Evolutionary conservation across 1,284 basidiomycete genomes (phyloP).

Genomic region (Pyrrhoderma noxium): DNA sequence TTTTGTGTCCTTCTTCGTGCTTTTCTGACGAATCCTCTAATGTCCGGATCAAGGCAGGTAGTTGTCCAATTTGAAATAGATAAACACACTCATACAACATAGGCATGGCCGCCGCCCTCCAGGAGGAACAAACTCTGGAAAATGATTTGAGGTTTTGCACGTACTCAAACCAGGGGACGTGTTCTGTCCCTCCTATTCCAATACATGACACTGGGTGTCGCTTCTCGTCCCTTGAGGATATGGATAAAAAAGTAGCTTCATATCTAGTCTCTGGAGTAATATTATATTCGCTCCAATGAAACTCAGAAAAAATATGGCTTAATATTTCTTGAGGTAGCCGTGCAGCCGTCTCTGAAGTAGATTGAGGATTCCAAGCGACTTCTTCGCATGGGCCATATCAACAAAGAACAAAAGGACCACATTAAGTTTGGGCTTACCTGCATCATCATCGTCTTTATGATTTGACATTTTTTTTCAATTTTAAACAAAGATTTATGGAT

Average conservation of each 20-base stretch:
- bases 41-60: slow-evolving; percentile 2
- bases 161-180: slow-evolving; percentile 9
- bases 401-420: too few species aligned
- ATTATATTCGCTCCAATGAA: slow-evolving; percentile 3
- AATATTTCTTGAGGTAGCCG: slow-evolving; percentile 11
- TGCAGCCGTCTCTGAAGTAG: too few species aligned
- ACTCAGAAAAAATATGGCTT: slow-evolving; percentile 5
- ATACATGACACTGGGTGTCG: too few species aligned
- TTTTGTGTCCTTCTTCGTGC: too few species aligned
- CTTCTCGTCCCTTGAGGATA: too few species aligned
- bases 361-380: neutral
- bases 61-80: slow-evolving; percentile 9
- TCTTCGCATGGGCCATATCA: neutral
- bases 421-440: too few species aligned
- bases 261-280: neutral
- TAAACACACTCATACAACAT: slow-evolving; percentile 7
- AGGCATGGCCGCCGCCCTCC: slow-evolving; percentile 1
- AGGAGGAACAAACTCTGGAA: slow-evolving; percentile 2
- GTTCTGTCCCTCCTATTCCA: too few species aligned
- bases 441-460: too few species aligned
- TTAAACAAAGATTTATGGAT: too few species aligned
- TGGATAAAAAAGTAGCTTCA: too few species aligned
- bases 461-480: too few species aligned
- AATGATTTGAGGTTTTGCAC: slow-evolving; percentile 5
- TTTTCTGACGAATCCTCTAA: slow-evolving; percentile 1